Conservation (phyloP, 108 stramenopile species). For the Nitzschia sp. region DNA sequence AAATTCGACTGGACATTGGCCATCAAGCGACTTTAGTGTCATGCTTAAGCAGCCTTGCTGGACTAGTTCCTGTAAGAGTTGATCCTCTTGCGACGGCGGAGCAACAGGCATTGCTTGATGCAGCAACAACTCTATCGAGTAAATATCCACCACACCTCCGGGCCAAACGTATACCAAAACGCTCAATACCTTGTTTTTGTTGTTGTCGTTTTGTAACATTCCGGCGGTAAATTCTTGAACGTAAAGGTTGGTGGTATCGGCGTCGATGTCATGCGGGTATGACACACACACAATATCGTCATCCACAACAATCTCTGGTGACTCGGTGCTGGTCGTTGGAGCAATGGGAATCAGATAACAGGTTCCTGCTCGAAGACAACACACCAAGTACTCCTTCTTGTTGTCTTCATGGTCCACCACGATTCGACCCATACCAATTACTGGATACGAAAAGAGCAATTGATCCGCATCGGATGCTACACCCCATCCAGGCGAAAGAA, state of each 20-base stretch:
- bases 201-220: background rate
- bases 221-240: constrained; percentile 66
- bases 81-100: background rate
- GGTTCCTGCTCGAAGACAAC: constrained; percentile 68
- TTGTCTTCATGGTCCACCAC: background rate
- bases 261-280: constrained; percentile 48
- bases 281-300: constrained; percentile 27
- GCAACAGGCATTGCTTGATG: background rate
- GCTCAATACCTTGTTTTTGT: background rate
- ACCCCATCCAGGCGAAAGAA: constrained; percentile 29
- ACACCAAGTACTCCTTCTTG: constrained; percentile 36
- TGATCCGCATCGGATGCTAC: constrained; percentile 23
- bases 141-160: constrained; percentile 63
- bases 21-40: too few relatives aligned
- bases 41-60: background rate
- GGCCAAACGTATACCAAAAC: constrained; percentile 41
- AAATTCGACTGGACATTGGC: too few relatives aligned
- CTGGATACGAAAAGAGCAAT: constrained; percentile 40
- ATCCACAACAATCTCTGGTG: background rate
- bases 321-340: background rate
- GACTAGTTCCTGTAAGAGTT: constrained; percentile 6
- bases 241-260: constrained; percentile 38
- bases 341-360: constrained; percentile 54
- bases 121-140: constrained; percentile 29
- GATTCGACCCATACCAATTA: constrained; percentile 30